phyloP scores from a whole-genome alignment of 2,329 filamentous ascomycete genomes.

The Colletotrichum sp. region DNA sequence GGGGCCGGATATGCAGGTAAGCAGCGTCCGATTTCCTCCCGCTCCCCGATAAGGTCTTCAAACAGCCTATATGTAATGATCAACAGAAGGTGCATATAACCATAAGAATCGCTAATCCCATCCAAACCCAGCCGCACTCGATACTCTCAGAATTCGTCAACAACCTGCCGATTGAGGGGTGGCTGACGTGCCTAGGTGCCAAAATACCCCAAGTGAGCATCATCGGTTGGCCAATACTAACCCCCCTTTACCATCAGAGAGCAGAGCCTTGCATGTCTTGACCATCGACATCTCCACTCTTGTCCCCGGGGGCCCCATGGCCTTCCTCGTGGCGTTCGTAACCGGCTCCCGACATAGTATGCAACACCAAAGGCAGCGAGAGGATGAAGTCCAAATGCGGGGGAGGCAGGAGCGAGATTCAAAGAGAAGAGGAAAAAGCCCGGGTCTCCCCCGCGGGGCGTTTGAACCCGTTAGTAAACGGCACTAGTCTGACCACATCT shows the following conservation, averaged over 20 bases:
- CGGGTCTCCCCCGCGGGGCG: neutral
- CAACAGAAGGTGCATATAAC: neutral
- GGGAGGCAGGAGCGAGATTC: neutral
- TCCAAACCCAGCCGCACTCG: neutral
- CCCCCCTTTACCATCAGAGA: neutral
- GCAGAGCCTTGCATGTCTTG: neutral
- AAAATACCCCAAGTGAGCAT: neutral
- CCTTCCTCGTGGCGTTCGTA: neutral
- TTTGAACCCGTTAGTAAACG: neutral
- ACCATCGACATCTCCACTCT: neutral
- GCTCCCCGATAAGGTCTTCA: neutral
- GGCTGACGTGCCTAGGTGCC: neutral
- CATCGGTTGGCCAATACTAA: neutral
- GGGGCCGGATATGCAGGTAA: conserved; percentile 7
- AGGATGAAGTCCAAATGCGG: neutral
- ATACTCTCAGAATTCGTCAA: neutral
- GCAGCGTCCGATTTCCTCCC: neutral
- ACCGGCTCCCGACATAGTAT: neutral
- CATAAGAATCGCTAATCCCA: neutral
- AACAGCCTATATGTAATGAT: neutral
- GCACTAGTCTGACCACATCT: conserved; percentile 9
- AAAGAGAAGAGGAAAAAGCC: neutral
- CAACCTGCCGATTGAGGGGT: neutral
- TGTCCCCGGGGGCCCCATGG: neutral
- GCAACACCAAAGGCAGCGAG: neutral